phyloP scores from a whole-genome alignment of 805 yeast species.

The Candida boleticola region DNA sequence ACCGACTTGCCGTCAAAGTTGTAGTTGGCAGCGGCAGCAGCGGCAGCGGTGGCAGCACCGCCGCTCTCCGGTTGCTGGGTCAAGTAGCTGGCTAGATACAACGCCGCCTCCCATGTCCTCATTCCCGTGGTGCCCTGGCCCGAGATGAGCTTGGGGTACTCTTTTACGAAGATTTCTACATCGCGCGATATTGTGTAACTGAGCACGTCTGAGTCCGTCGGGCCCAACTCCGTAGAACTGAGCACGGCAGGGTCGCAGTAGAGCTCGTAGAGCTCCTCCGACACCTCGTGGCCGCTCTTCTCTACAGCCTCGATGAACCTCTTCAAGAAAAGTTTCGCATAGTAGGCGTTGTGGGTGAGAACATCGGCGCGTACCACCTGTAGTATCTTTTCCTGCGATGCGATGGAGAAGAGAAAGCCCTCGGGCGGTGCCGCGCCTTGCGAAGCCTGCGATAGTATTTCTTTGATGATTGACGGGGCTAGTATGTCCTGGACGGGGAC shows the following conservation, averaged over 20 bases:
- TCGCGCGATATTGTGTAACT: slow-evolving; percentile 25
- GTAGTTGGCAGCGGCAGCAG: slow-evolving; percentile 3
- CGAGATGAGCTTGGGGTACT: slow-evolving; percentile 62
- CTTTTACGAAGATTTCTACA: slow-evolving; percentile 42
- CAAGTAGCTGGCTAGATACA: slow-evolving; percentile 58
- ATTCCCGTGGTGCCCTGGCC: slow-evolving; percentile 85
- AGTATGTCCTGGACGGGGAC: slow-evolving; percentile 19
- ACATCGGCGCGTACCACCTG: slow-evolving; percentile 15
- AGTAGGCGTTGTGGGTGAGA: slow-evolving; percentile 45
- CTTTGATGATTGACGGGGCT: neutral
- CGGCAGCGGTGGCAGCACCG: slow-evolving; percentile 2
- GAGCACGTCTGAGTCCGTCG: slow-evolving; percentile 39
- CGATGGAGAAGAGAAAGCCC: slow-evolving; percentile 7
- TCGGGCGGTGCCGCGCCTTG: too few species aligned
- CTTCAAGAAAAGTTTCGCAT: slow-evolving; percentile 47
- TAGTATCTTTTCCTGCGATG: slow-evolving; percentile 20
- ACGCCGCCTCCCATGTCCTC: slow-evolving; percentile 93
- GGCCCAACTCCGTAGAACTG: slow-evolving; percentile 26
- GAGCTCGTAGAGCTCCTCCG: slow-evolving; percentile 43
- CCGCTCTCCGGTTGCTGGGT: neutral
- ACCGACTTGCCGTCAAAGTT: slow-evolving; percentile 30
- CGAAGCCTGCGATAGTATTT: neutral
- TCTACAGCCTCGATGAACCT: slow-evolving; percentile 38
- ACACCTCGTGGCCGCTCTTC: slow-evolving; percentile 25
- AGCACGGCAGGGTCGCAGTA: slow-evolving; percentile 33